These are phyloP conservation scores for Huntiella moniliformis DNA, from an alignment of 2,329 filamentous ascomycete genomes.

Conservation along the genomic window DNA sequence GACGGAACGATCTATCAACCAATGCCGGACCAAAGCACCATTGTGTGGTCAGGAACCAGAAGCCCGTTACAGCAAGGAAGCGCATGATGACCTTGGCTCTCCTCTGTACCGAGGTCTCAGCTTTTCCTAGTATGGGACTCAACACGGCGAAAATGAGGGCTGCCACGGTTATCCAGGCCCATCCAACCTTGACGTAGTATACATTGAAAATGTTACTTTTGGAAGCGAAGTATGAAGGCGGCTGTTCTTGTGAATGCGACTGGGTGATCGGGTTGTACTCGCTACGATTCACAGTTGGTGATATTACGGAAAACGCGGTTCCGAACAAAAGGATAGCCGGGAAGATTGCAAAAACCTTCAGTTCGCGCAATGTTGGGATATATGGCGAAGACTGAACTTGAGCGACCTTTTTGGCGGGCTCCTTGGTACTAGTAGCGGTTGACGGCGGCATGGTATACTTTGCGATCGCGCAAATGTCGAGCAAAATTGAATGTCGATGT, in stretches of 20 bases:
- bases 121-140: conserved; percentile 35
- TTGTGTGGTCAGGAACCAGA: conserved; percentile 80
- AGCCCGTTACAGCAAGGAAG: conserved; percentile 52
- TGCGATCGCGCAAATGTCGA: background rate
- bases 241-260: conserved; percentile 37
- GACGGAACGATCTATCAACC: conserved; percentile 75
- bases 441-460: conserved; percentile 4
- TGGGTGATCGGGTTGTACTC: conserved; percentile 45
- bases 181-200: conserved; percentile 87
- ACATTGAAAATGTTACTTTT: conserved; percentile 88
- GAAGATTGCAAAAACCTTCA: conserved; percentile 48
- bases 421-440: background rate
- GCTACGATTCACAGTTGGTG: conserved; percentile 46
- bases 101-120: conserved; percentile 14
- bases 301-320: conserved; percentile 60
- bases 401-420: too few species aligned
- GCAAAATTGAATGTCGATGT: too few species aligned
- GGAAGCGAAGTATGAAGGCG: conserved; percentile 77
- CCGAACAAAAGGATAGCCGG: conserved; percentile 64
- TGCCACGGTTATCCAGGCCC: conserved; percentile 71
- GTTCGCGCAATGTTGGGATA: conserved; percentile 52
- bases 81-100: conserved; percentile 41
- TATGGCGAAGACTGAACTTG: conserved; percentile 27
- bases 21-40: conserved; percentile 90
- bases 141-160: conserved; percentile 52